phyloP scores from a whole-genome alignment of 2,329 filamentous ascomycete genomes.

The Alternaria triticina region DNA sequence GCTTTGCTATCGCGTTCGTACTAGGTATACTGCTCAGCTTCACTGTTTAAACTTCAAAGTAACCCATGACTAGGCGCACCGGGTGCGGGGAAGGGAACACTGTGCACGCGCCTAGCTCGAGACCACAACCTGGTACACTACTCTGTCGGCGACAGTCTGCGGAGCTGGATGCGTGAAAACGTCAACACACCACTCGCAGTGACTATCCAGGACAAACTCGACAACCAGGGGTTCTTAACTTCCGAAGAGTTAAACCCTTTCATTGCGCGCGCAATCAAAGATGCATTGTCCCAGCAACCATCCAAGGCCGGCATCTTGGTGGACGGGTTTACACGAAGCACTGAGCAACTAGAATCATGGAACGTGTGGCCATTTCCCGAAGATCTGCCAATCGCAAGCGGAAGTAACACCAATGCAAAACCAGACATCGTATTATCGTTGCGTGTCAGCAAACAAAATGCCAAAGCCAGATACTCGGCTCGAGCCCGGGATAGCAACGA shows the following conservation, averaged over 20 bases:
- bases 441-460: slow-evolving; percentile 1
- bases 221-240: slow-evolving; percentile 1
- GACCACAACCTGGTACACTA: neutral
- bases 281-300: neutral
- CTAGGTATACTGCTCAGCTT: neutral
- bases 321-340: slow-evolving; percentile 1
- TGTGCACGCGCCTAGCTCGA: neutral
- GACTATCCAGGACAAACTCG: slow-evolving; percentile 3
- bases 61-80: neutral
- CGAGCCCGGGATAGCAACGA: slow-evolving; percentile 2
- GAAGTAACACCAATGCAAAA: neutral
- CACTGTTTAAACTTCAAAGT: neutral
- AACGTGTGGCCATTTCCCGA: neutral
- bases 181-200: neutral
- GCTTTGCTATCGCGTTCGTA: neutral
- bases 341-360: slow-evolving; percentile 1
- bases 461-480: slow-evolving; percentile 1
- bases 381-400: neutral
- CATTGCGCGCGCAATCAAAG: neutral
- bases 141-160: neutral
- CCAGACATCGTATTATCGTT: slow-evolving; percentile 3
- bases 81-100: slow-evolving; percentile 1
- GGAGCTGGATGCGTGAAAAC: slow-evolving; percentile 1
- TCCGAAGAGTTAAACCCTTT: neutral
- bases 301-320: neutral